A percentile compares a stretch with the other conserved stretches of the same genome.
These are phyloP conservation scores for Oxyria digyna DNA, from an alignment of 148 eudicot species.

Conservation along the genomic window DNA sequence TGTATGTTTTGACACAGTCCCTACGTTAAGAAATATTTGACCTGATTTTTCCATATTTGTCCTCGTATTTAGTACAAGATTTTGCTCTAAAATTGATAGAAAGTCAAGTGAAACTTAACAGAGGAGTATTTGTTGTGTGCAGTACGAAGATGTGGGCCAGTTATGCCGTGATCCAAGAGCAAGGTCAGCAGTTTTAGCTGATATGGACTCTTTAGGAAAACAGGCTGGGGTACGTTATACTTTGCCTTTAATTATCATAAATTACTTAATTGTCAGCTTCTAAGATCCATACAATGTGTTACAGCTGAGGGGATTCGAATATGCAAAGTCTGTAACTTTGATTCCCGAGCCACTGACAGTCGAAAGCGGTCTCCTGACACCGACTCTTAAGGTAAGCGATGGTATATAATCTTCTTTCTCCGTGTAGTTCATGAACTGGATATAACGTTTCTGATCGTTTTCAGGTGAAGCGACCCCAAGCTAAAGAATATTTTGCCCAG, in stretches of 20 bases:
- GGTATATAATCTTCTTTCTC: not conserved
- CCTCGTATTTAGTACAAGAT: too few relatives aligned
- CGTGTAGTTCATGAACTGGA: not conserved
- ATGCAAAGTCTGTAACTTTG: constrained; percentile 76
- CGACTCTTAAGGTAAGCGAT: constrained; percentile 65
- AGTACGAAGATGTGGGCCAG: constrained; percentile 61
- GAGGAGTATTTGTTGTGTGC: constrained; percentile 9
- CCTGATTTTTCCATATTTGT: too few relatives aligned
- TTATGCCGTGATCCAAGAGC: constrained; percentile 66
- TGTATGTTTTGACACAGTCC: constrained; percentile 4
- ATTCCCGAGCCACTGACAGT: constrained; percentile 70
- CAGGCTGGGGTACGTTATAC: constrained; percentile 55
- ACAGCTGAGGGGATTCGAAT: constrained; percentile 87
- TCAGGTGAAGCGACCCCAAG: constrained; percentile 80
- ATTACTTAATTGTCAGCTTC: not conserved
- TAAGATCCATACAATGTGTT: not conserved
- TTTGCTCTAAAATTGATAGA: too few relatives aligned
- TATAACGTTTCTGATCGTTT: not conserved
- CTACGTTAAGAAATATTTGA: too few relatives aligned
- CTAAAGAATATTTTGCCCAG: constrained; percentile 58
- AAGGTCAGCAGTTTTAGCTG: constrained; percentile 70
- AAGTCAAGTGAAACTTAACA: too few relatives aligned
- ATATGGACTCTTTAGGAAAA: constrained; percentile 71
- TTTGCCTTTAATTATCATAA: not conserved
- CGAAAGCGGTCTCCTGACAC: constrained; percentile 89